Percentiles rank a stretch among this genome's conserved stretches.
Evolutionary conservation across 176 grass and related monocot genomes (phyloP).

Genomic region (Saccharum officinarum): DNA sequence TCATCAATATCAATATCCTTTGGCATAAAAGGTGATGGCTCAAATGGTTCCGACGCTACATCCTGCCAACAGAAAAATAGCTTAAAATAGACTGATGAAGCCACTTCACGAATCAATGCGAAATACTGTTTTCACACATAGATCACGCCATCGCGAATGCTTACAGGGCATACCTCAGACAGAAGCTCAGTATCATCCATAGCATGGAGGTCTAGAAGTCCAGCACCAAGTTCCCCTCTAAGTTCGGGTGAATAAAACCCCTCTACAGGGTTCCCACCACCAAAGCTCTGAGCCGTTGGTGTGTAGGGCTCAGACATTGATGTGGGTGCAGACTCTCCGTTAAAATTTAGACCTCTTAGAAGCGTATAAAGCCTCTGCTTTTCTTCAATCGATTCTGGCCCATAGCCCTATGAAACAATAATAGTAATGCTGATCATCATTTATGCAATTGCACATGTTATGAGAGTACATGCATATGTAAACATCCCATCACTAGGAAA

Average conservation of each 20-base stretch:
- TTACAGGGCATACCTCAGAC: conserved; percentile 68
- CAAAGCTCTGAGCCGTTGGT: conserved; percentile 68
- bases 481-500: conserved; percentile 1
- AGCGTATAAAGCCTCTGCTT: conserved; percentile 89
- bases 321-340: conserved; percentile 56
- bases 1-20: conserved; percentile 87
- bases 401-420: conserved; percentile 85
- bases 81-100: conserved; percentile 33
- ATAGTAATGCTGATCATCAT: neutral
- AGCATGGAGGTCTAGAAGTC: conserved; percentile 93
- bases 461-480: neutral
- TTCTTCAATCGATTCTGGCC: conserved; percentile 89
- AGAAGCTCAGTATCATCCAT: conserved; percentile 95
- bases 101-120: conserved; percentile 27
- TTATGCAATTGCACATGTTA: neutral
- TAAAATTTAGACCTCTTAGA: conserved; percentile 88
- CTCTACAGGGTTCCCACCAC: conserved; percentile 50
- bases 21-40: conserved; percentile 85
- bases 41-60: conserved; percentile 85
- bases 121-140: neutral
- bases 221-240: conserved; percentile 97
- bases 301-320: conserved; percentile 70
- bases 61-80: conserved; percentile 61
- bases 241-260: conserved; percentile 94
- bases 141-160: neutral